Evolutionary conservation across 495 filamentous ascomycete genomes (phyloP), one percentile per base, ranked within the genome.

Genomic region (Penicillium parvum): DNA sequence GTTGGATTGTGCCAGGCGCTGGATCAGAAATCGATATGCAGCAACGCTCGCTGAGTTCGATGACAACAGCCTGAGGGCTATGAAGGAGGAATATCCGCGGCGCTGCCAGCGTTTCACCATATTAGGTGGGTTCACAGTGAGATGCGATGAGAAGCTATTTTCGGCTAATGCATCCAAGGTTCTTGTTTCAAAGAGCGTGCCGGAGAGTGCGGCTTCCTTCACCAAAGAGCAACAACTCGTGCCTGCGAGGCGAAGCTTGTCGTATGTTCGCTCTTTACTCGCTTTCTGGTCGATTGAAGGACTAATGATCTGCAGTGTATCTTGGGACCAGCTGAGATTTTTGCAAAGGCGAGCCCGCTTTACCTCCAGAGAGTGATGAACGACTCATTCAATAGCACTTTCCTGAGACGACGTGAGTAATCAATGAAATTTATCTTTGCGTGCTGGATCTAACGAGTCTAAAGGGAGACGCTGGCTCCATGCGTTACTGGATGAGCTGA

Each of bases 401-500:
- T 45, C 7, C 9, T 45, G 29, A 23, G 29, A 15, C 45, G 38
- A 8, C 36, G 45, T 48, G 30, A 48, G 45, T 48, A 21, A 37
- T 20, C 27, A 29, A 5, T 30, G 1, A 37, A 8, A n/a, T n/a
- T n/a, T n/a, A n/a, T n/a, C n/a, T n/a, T n/a, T n/a, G n/a, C n/a
- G n/a, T n/a, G n/a, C n/a, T n/a, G n/a, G n/a, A n/a, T n/a, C n/a
- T n/a, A n/a, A n/a, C n/a, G n/a, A 10, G 1, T 40, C 5, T 23
- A 12, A 12, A 50, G 47, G 55, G 25, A 37, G 57, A 42, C 14
- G 20, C 2, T 62, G 58, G 58, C 18, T 61, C 2, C 47, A 57
- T 16, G 7, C 21, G 4, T 17, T 58, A 1, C 28, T 57, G 2
- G 39, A 55, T 8, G 38, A 40, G 20, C 21, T 60, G 0, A 48